These are phyloP conservation scores for Kodamaea suecica DNA, from an alignment of 1,139 yeast genomes.

Conservation along the genomic window DNA sequence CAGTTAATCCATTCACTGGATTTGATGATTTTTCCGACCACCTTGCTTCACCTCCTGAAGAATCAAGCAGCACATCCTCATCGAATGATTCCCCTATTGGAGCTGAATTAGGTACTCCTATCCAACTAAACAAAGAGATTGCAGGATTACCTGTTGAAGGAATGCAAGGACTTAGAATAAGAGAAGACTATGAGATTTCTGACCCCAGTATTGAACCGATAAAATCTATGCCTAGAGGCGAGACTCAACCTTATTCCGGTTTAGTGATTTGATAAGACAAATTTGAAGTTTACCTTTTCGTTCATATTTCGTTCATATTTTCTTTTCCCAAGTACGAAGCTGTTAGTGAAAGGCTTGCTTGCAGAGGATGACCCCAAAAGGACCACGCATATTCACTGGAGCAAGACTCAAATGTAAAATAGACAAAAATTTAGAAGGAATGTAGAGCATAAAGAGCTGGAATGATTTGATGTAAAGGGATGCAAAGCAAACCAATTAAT, in stretches of 20 bases:
- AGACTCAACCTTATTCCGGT: constrained; percentile 17
- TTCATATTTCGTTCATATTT: too few relatives aligned
- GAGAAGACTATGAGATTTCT: background rate
- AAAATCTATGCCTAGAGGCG: constrained; percentile 26
- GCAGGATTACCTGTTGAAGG: background rate
- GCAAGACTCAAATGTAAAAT: too few relatives aligned
- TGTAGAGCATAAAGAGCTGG: too few relatives aligned
- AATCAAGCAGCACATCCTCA: background rate
- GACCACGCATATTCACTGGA: too few relatives aligned
- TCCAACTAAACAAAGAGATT: constrained; percentile 1
- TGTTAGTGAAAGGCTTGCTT: too few relatives aligned
- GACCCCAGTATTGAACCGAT: too few relatives aligned
- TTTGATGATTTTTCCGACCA: constrained; percentile 17
- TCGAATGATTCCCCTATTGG: background rate
- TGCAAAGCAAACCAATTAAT: too few relatives aligned
- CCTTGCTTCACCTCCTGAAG: constrained; percentile 9
- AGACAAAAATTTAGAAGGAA: too few relatives aligned
- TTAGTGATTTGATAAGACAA: background rate
- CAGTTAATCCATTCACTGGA: constrained; percentile 6
- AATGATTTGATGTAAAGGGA: too few relatives aligned
- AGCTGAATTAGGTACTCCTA: constrained; percentile 7
- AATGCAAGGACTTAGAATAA: background rate
- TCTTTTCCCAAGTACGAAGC: too few relatives aligned
- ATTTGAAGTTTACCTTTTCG: too few relatives aligned
- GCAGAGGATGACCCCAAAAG: too few relatives aligned